phyloP scores from a whole-genome alignment of 768 basidiomycete species.

The Podaxis sp. region DNA sequence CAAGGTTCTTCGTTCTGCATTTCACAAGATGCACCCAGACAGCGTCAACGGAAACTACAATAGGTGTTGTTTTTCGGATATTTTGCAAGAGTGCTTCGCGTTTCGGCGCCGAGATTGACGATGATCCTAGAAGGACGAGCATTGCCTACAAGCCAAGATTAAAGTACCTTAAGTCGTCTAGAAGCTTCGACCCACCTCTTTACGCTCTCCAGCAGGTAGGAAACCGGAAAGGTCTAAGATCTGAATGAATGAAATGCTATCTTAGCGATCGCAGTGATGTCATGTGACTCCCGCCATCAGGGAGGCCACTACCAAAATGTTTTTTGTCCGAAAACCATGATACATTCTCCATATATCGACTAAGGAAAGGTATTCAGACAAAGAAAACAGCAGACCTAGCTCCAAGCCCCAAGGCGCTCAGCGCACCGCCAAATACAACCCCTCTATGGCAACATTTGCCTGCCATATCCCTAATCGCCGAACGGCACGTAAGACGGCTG shows the following conservation, averaged over 20 bases:
- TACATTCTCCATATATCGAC: not conserved
- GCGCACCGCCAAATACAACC: slow-evolving; percentile 34
- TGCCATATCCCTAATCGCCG: slow-evolving; percentile 76
- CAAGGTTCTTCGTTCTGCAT: slow-evolving; percentile 39
- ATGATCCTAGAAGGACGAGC: slow-evolving; percentile 77
- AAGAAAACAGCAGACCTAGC: not conserved
- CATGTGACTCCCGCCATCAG: not conserved
- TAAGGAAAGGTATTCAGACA: not conserved
- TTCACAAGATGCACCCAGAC: slow-evolving; percentile 86
- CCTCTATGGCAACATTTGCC: slow-evolving; percentile 78
- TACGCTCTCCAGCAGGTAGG: not conserved
- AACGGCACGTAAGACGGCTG: slow-evolving; percentile 59
- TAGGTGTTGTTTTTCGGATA: slow-evolving; percentile 48
- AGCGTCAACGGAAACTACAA: slow-evolving; percentile 69
- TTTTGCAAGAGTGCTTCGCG: slow-evolving; percentile 58
- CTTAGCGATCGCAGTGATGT: not conserved
- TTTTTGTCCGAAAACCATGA: not conserved
- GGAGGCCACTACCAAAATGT: not conserved
- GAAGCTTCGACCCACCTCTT: not conserved
- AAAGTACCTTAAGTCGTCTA: not conserved
- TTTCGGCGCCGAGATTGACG: slow-evolving; percentile 68
- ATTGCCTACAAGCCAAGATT: slow-evolving; percentile 32
- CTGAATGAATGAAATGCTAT: not conserved
- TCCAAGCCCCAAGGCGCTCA: not conserved
- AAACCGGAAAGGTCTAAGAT: not conserved